Evolutionary conservation across 768 basidiomycete genomes (phyloP).

Genomic region (Coprinellus aureogranulatus): DNA sequence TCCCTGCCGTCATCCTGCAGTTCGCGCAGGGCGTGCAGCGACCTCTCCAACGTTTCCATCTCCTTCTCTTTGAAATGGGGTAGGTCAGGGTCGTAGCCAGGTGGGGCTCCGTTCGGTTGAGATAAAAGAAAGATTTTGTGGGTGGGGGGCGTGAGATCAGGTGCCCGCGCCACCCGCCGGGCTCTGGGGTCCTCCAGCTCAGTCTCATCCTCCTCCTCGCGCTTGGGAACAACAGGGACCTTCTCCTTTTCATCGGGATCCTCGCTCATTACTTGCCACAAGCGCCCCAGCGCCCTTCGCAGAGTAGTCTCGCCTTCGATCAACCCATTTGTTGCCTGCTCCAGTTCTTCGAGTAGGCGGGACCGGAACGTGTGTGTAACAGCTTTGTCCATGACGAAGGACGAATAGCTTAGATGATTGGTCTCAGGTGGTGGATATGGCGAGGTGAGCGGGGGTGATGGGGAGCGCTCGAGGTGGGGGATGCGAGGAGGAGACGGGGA

Average conservation of each 20-base stretch:
- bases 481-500: constrained; percentile 72
- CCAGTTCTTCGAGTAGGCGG: constrained; percentile 71
- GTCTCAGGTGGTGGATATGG: constrained; percentile 70
- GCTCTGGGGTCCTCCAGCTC: constrained; percentile 40
- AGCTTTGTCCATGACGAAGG: constrained; percentile 83
- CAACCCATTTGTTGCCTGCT: constrained; percentile 76
- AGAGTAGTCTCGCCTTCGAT: constrained; percentile 80
- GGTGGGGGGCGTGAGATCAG: constrained; percentile 61
- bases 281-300: constrained; percentile 68
- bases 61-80: constrained; percentile 70
- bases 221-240: constrained; percentile 59
- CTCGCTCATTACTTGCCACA: constrained; percentile 82
- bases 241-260: constrained; percentile 48
- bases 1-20: constrained; percentile 85
- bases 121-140: constrained; percentile 67
- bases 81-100: constrained; percentile 44
- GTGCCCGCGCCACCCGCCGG: constrained; percentile 52
- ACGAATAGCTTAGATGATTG: constrained; percentile 74
- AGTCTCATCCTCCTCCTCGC: constrained; percentile 64
- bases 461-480: constrained; percentile 72
- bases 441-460: constrained; percentile 72
- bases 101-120: constrained; percentile 43
- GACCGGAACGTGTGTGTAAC: constrained; percentile 84
- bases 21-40: constrained; percentile 69
- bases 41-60: constrained; percentile 69